Conservation (phyloP, 1,139 yeast species). For the Candida tunisiensis region DNA sequence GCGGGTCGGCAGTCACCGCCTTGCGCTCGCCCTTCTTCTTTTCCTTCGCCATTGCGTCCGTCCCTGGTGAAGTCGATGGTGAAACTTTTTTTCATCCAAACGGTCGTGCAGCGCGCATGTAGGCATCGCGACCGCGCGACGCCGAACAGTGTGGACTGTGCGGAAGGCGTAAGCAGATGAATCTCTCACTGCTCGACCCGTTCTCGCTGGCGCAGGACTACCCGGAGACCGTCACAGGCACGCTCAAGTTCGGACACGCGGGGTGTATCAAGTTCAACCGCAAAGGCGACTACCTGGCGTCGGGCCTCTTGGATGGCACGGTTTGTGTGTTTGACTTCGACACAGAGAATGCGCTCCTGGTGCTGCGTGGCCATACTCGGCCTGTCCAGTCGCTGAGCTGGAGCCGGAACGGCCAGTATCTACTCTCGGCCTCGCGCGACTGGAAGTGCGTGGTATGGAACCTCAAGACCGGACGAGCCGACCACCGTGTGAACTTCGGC, state of each 20-base stretch:
- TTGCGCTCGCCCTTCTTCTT: slow-evolving; percentile 10
- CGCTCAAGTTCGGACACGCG: slow-evolving; percentile 52
- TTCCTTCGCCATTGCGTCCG: slow-evolving; percentile 8
- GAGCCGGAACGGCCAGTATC: slow-evolving; percentile 57
- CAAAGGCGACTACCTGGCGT: slow-evolving; percentile 78
- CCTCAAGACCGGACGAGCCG: slow-evolving; percentile 27
- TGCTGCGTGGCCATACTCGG: slow-evolving; percentile 47
- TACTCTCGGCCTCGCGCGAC: slow-evolving; percentile 68
- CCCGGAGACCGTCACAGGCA: slow-evolving; percentile 65
- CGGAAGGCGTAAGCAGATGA: slow-evolving; percentile 36
- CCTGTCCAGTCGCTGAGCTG: slow-evolving; percentile 66
- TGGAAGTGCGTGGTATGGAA: slow-evolving; percentile 83
- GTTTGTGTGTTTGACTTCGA: slow-evolving; percentile 66
- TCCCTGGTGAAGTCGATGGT: background rate
- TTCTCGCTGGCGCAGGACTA: slow-evolving; percentile 84
- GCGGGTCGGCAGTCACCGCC: slow-evolving; percentile 42
- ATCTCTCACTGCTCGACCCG: slow-evolving; percentile 78
- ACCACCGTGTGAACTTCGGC: slow-evolving; percentile 35
- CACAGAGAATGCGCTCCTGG: slow-evolving; percentile 39
- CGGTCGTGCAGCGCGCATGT: too few relatives aligned
- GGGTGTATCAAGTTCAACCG: slow-evolving; percentile 56
- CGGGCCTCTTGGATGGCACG: slow-evolving; percentile 69
- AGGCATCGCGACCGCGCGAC: background rate
- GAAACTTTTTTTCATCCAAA: too few relatives aligned
- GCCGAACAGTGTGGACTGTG: too few relatives aligned